These are phyloP conservation scores for Ulvella scutata DNA, from an alignment of 139 green algal genomes.

Conservation along the genomic window DNA sequence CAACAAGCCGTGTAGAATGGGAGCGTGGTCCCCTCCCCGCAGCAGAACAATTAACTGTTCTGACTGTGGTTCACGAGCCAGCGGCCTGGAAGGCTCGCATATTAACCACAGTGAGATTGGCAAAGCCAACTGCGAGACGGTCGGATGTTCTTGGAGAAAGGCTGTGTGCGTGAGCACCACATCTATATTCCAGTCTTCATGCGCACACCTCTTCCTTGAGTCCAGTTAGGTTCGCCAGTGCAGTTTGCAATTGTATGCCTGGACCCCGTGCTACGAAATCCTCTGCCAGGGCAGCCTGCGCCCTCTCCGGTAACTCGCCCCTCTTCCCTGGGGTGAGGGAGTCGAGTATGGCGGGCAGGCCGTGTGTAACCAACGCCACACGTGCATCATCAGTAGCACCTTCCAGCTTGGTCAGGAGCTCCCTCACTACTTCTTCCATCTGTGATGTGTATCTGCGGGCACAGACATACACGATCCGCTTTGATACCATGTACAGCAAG, in stretches of 20 bases:
- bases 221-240: background rate
- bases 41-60: too few species aligned
- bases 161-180: too few species aligned
- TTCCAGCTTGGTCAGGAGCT: conserved; percentile 39
- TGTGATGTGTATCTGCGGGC: conserved; percentile 61
- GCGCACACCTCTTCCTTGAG: background rate
- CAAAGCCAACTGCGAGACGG: too few species aligned
- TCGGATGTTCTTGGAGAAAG: too few species aligned
- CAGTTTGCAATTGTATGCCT: background rate
- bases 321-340: background rate
- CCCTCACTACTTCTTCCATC: conserved; percentile 61
- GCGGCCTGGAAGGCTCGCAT: too few species aligned
- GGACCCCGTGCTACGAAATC: background rate
- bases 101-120: too few species aligned
- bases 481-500: too few species aligned
- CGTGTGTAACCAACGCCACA: conserved; percentile 31
- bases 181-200: too few species aligned
- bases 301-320: background rate
- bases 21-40: too few species aligned
- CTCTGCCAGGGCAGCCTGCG: background rate
- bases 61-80: too few species aligned
- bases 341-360: background rate
- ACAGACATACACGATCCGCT: background rate
- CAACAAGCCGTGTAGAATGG: too few species aligned
- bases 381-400: conserved; percentile 66